phyloP scores from a whole-genome alignment of 1,284 basidiomycete genomes.

The Apiotrichum montevideense region DNA sequence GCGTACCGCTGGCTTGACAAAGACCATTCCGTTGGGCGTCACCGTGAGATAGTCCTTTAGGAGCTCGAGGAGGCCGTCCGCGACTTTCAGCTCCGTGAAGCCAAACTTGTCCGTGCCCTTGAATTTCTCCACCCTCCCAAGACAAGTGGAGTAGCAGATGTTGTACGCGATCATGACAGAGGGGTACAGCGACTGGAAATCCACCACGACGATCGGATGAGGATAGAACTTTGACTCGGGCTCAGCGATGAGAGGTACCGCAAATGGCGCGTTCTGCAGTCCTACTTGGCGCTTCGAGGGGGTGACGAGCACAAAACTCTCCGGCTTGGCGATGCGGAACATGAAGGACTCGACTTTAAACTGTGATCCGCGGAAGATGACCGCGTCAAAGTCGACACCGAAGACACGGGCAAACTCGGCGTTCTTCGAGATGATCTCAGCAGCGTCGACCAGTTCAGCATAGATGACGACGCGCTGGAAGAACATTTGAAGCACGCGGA shows the following conservation, averaged over 20 bases:
- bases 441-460: slow-evolving; percentile 69
- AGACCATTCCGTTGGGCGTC: slow-evolving; percentile 90
- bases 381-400: slow-evolving; percentile 94
- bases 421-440: slow-evolving; percentile 78
- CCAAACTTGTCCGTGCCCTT: slow-evolving; percentile 86
- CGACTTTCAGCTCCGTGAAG: slow-evolving; percentile 61
- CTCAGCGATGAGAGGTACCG: slow-evolving; percentile 87
- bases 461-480: slow-evolving; percentile 59
- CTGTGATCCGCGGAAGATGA: slow-evolving; percentile 88
- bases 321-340: slow-evolving; percentile 96
- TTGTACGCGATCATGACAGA: slow-evolving; percentile 99
- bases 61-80: slow-evolving; percentile 61
- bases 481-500: slow-evolving; percentile 60
- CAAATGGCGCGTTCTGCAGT: slow-evolving; percentile 90
- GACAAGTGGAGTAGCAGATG: slow-evolving; percentile 91
- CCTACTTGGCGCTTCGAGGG: slow-evolving; percentile 83
- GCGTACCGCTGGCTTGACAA: slow-evolving; percentile 77
- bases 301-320: slow-evolving; percentile 80
- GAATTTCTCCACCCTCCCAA: slow-evolving; percentile 79
- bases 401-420: slow-evolving; percentile 95
- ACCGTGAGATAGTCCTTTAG: slow-evolving; percentile 74
- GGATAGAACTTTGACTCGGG: slow-evolving; percentile 88
- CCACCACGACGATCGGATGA: slow-evolving; percentile 83
- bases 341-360: slow-evolving; percentile 99
- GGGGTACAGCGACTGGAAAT: slow-evolving; percentile 94